Evolutionary conservation across 257 asterid genomes (phyloP).

Genomic region (Linderniella brevidens): DNA sequence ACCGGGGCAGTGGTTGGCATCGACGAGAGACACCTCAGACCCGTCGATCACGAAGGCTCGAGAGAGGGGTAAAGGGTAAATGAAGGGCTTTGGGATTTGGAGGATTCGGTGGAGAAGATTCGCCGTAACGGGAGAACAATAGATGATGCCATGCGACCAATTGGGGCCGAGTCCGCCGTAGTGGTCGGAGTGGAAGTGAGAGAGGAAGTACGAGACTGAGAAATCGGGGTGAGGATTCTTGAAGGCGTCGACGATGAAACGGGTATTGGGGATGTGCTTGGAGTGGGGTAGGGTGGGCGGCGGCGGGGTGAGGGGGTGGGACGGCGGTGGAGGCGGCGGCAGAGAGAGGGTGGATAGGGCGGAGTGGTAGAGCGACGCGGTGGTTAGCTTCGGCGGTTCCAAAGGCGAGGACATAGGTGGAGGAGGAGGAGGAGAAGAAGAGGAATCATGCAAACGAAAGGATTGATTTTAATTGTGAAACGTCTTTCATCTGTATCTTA

Average conservation of each 20-base stretch:
- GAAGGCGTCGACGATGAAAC: slow-evolving; percentile 76
- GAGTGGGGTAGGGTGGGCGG: slow-evolving; percentile 41
- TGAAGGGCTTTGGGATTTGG: slow-evolving; percentile 35
- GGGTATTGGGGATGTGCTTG: slow-evolving; percentile 70
- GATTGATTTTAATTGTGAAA: not conserved
- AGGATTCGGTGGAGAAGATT: slow-evolving; percentile 51
- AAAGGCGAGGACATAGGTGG: slow-evolving; percentile 29
- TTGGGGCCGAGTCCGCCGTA: slow-evolving; percentile 63
- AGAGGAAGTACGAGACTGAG: slow-evolving; percentile 72
- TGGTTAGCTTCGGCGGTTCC: slow-evolving; percentile 30
- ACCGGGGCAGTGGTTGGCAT: slow-evolving; percentile 96
- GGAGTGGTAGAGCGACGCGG: slow-evolving; percentile 36
- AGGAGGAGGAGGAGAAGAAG: slow-evolving; percentile 11
- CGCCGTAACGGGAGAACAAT: slow-evolving; percentile 57
- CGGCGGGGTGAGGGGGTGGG: slow-evolving; percentile 21
- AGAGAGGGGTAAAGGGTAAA: slow-evolving; percentile 31
- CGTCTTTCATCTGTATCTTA: no score
- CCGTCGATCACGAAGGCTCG: slow-evolving; percentile 43
- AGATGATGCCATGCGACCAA: slow-evolving; percentile 67
- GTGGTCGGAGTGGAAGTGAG: slow-evolving; percentile 95
- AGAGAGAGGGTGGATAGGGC: slow-evolving; percentile 32
- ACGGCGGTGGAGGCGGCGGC: slow-evolving; percentile 21
- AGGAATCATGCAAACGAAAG: not conserved
- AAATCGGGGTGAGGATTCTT: slow-evolving; percentile 38
- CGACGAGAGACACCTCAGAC: slow-evolving; percentile 37